Evolutionary conservation across 129 eudicot genomes (phyloP).

Genomic region (Gnaphalium uliginosum): DNA sequence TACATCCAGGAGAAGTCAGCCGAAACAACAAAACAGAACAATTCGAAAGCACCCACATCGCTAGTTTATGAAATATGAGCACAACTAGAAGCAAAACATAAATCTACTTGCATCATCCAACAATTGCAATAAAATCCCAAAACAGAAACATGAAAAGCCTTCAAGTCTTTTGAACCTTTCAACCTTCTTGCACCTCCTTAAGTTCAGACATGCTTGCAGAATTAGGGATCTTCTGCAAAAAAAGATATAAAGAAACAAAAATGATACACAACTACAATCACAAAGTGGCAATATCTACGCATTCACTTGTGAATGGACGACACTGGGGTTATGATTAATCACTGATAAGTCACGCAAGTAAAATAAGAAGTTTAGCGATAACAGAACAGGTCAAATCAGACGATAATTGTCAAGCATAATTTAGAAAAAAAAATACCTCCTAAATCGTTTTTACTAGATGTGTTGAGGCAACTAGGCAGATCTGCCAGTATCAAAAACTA

Average conservation of each 20-base stretch:
- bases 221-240: conserved; percentile 21
- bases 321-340: too few species aligned
- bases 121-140: conserved; percentile 6
- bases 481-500: neutral
- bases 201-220: conserved; percentile 19
- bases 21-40: neutral
- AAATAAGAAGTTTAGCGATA: neutral
- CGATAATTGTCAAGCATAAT: neutral
- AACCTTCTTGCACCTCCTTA: conserved; percentile 33
- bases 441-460: too few species aligned
- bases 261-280: neutral
- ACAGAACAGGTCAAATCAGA: neutral
- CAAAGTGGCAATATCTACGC: neutral
- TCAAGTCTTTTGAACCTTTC: conserved; percentile 9
- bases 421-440: neutral
- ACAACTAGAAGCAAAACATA: conserved; percentile 10
- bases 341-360: neutral
- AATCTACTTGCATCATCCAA: conserved; percentile 30
- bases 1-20: neutral
- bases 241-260: neutral
- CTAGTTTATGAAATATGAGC: conserved; percentile 24
- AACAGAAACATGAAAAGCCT: neutral
- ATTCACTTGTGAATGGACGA: neutral
- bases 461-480: too few species aligned
- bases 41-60: conserved; percentile 9